A percentile compares a stretch with the other conserved stretches of the same genome.
phyloP scores from a whole-genome alignment of 257 asterid species.

The Anisodus tanguticus region DNA sequence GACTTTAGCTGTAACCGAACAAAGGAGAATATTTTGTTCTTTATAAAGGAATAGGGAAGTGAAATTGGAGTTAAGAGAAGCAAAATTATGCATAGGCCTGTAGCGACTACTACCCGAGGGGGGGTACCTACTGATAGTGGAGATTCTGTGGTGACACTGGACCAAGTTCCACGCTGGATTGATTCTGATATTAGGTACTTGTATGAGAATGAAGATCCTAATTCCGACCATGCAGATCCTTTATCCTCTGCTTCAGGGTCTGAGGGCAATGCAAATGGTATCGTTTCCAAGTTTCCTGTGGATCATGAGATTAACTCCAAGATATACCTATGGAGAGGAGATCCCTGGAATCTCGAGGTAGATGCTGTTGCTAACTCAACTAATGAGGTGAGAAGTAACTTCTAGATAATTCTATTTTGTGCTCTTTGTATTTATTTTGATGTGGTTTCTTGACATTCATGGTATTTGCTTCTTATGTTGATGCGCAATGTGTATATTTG shows the following conservation, averaged over 20 bases:
- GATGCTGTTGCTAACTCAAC: constrained; percentile 95
- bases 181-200: constrained; percentile 72
- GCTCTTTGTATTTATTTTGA: constrained; percentile 17
- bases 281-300: constrained; percentile 73
- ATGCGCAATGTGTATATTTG: not conserved
- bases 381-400: constrained; percentile 69
- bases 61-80: constrained; percentile 41
- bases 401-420: constrained; percentile 19
- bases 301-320: constrained; percentile 77
- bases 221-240: constrained; percentile 71
- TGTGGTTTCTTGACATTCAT: not conserved
- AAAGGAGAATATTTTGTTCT: constrained; percentile 23
- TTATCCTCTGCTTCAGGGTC: constrained; percentile 69
- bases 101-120: constrained; percentile 65
- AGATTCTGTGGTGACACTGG: constrained; percentile 75
- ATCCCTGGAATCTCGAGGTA: constrained; percentile 95
- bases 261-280: constrained; percentile 67
- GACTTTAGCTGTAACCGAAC: not conserved
- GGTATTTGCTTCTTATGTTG: not conserved
- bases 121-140: constrained; percentile 74
- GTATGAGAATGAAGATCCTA: constrained; percentile 70
- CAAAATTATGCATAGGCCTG: constrained; percentile 57
- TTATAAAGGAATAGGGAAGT: constrained; percentile 32
- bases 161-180: constrained; percentile 86
- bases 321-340: constrained; percentile 94